Conservation (phyloP, 73 alveolate genomes). For the Paramecium octaurelia region DNA sequence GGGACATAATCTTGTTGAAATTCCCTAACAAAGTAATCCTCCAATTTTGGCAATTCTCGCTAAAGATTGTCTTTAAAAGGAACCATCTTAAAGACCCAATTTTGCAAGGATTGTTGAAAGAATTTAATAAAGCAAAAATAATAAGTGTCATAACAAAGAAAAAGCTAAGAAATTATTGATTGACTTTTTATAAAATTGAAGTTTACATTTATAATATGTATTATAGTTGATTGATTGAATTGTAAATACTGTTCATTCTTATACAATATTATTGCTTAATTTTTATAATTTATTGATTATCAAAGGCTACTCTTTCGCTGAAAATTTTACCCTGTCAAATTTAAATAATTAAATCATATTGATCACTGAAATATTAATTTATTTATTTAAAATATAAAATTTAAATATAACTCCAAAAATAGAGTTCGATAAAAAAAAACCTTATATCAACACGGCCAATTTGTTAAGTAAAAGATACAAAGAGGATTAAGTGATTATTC, state of each 20-base stretch:
- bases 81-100: conserved; percentile 49
- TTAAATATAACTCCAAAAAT: too few relatives aligned
- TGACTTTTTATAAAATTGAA: not conserved
- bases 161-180: not conserved
- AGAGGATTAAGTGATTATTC: too few relatives aligned
- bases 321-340: too few relatives aligned
- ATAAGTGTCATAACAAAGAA: not conserved
- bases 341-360: too few relatives aligned
- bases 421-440: too few relatives aligned
- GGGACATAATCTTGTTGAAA: conserved; percentile 18
- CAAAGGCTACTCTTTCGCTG: not conserved
- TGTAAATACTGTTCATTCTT: too few relatives aligned
- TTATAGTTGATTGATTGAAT: conserved; percentile 16
- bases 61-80: conserved; percentile 26
- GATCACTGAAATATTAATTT: too few relatives aligned
- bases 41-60: conserved; percentile 5
- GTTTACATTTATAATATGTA: not conserved
- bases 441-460: too few relatives aligned
- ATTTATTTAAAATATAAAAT: too few relatives aligned
- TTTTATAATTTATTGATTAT: not conserved
- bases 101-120: not conserved
- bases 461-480: too few relatives aligned
- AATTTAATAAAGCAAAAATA: not conserved
- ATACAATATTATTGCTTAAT: not conserved
- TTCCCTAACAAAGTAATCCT: conserved; percentile 43